Percentiles rank a stretch among this genome's conserved stretches.
Evolutionary conservation across 768 basidiomycete species (phyloP).

Genomic region (Suillus luteus): DNA sequence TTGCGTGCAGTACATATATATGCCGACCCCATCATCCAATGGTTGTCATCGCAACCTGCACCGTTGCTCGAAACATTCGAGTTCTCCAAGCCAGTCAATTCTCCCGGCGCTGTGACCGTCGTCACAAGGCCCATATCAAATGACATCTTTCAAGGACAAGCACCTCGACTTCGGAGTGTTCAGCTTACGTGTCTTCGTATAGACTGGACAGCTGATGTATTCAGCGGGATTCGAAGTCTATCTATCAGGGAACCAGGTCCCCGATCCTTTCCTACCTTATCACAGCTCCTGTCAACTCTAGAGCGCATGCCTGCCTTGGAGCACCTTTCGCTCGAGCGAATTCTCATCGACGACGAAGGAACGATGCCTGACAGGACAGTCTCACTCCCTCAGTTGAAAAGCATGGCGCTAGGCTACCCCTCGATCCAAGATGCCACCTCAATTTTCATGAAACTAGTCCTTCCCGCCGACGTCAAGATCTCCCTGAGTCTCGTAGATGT

Average conservation of each 20-base stretch:
- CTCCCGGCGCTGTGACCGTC: no score
- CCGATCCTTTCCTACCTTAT: conserved; percentile 20
- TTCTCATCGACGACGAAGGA: neutral
- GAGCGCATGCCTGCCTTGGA: conserved; percentile 35
- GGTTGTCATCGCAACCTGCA: no score
- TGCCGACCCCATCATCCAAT: no score
- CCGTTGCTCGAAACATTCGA: no score
- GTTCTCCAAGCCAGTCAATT: no score
- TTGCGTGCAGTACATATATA: neutral
- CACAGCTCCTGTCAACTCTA: conserved; percentile 34
- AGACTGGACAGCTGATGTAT: conserved; percentile 25
- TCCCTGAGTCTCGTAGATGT: neutral
- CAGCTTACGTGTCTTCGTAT: conserved; percentile 23
- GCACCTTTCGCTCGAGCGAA: conserved; percentile 33
- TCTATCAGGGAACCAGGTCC: conserved; percentile 33
- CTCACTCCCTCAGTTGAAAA: neutral
- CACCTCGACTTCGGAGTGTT: conserved; percentile 37
- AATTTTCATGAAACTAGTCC: neutral
- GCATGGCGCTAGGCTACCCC: neutral
- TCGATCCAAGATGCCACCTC: neutral
- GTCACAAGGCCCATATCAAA: conserved; percentile 21
- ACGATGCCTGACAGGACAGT: neutral
- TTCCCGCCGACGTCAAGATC: neutral
- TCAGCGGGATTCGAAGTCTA: conserved; percentile 39
- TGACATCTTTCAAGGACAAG: conserved; percentile 33